Conservation (phyloP, 2,329 filamentous ascomycete species). For the Coniochaeta sp. region DNA sequence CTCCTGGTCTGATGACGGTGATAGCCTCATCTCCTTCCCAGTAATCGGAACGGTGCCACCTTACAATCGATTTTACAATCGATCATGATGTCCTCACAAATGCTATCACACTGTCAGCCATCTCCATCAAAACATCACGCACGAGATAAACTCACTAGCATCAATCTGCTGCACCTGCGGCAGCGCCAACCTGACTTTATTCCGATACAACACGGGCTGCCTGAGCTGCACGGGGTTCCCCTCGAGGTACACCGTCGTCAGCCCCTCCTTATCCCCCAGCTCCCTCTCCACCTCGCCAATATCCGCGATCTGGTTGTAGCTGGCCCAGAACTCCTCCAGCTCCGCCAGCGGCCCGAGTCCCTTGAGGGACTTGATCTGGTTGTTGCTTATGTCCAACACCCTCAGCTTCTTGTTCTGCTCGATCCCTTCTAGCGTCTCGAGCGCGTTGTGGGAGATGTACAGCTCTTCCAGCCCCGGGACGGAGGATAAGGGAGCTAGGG, state of each 20-base stretch:
- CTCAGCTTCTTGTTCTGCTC: slow-evolving; percentile 60
- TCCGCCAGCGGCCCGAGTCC: slow-evolving; percentile 63
- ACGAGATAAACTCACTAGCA: slow-evolving; percentile 68
- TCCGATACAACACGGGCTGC: slow-evolving; percentile 80
- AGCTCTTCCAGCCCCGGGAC: slow-evolving; percentile 80
- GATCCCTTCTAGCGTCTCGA: slow-evolving; percentile 70
- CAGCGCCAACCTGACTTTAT: slow-evolving; percentile 83
- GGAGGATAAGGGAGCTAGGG: slow-evolving; percentile 67
- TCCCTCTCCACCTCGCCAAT: slow-evolving; percentile 76
- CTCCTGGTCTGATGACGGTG: no score
- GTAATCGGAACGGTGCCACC: no score
- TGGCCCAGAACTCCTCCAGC: slow-evolving; percentile 91
- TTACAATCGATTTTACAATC: neutral
- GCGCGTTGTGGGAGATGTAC: slow-evolving; percentile 92
- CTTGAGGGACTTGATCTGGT: slow-evolving; percentile 68
- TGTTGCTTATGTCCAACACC: slow-evolving; percentile 84
- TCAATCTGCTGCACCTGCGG: slow-evolving; percentile 91
- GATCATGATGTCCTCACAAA: slow-evolving; percentile 1
- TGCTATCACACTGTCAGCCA: slow-evolving; percentile 9
- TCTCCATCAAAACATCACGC: neutral
- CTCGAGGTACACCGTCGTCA: slow-evolving; percentile 94
- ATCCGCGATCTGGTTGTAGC: slow-evolving; percentile 73
- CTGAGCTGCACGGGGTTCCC: slow-evolving; percentile 81
- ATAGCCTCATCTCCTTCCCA: no score
- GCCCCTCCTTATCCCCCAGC: slow-evolving; percentile 67